Evolutionary conservation across 768 basidiomycete species (phyloP), one percentile per base, ranked within the genome.

Genomic region (Mycena albidolilacea): DNA sequence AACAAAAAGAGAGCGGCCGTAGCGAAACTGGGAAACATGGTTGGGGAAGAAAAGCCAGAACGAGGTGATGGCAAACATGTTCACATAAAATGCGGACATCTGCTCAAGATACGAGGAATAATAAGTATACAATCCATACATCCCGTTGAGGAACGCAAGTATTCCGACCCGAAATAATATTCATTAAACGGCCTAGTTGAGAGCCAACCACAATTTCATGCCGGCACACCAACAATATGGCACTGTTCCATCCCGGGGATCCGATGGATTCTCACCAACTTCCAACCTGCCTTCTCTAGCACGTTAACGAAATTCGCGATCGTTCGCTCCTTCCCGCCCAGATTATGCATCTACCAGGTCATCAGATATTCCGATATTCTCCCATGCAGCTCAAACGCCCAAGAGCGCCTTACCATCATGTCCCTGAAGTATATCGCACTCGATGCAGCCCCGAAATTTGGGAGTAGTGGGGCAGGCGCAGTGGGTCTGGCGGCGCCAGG

Each of bases 291-390:
- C n/a, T 59, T 59, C 4, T 59, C 58, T 6, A 59, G 41, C 58
- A 59, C 58, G 9, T 59, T n/a, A 39, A 59, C 58, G 10, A 59
- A 59, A 41, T 59, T 59, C 21, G 58, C 39, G 39, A 59, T 59
- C 58, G 58, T 59, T n/a, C 58, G 58, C 58, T 59, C 58, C 38
- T 59, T 59, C 58, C 58, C 58, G 38, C 58, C 58, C 58, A 59
- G 39, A n/a, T 59, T 59, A 15, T 39, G 39, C 58, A 59, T 59
- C 58, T 59, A 59, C 37, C 38, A 59, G 19, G 58, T 21, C 17
- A 39, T 59, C 58, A 59, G 57, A 58, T 58, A 38, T 17, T 58
- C 37, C 9, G 58, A n/a, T 59, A 54, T 41, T 39, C 17, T 39
- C 58, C 38, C 11, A 59, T 38, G 58, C 37, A 59, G 58, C 39